Percentiles rank a stretch among this genome's conserved stretches.
These are phyloP conservation scores for Candida manassasensis DNA, from an alignment of 805 yeast genomes.

Conservation along the genomic window DNA sequence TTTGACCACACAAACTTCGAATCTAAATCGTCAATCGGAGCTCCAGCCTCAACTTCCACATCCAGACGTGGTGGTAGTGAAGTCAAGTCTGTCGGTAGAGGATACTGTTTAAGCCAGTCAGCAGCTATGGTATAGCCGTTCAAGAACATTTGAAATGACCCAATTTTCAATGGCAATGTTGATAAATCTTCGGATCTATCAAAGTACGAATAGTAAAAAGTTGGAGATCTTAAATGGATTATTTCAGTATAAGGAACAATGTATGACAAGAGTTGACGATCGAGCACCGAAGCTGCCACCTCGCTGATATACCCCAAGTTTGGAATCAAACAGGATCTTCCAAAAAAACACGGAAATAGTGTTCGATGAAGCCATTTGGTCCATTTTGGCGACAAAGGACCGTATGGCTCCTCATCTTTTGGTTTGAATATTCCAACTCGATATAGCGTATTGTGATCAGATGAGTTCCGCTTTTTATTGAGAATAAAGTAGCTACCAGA, in stretches of 20 bases:
- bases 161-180: slow-evolving; percentile 46
- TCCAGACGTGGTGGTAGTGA: slow-evolving; percentile 18
- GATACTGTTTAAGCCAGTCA: slow-evolving; percentile 50
- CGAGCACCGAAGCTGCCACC: slow-evolving; percentile 66
- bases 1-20: slow-evolving; percentile 50
- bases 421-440: slow-evolving; percentile 65
- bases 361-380: slow-evolving; percentile 74
- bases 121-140: slow-evolving; percentile 58
- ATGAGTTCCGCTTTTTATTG: slow-evolving; percentile 13
- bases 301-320: slow-evolving; percentile 70
- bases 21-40: slow-evolving; percentile 8
- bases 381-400: slow-evolving; percentile 75
- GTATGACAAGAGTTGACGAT: slow-evolving; percentile 50
- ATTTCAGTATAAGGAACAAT: slow-evolving; percentile 67
- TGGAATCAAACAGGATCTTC: slow-evolving; percentile 67
- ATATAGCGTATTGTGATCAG: slow-evolving; percentile 13
- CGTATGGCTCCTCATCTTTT: slow-evolving; percentile 77
- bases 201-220: slow-evolving; percentile 52
- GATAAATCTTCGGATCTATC: slow-evolving; percentile 22
- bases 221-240: slow-evolving; percentile 42
- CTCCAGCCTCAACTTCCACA: slow-evolving; percentile 12
- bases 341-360: slow-evolving; percentile 73
- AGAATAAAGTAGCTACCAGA: slow-evolving; percentile 66
- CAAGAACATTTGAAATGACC: slow-evolving; percentile 64
- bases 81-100: slow-evolving; percentile 42